Base-by-base conservation (phyloP, 2,329 filamentous ascomycete species). In the Penicillium sp. region DNA sequence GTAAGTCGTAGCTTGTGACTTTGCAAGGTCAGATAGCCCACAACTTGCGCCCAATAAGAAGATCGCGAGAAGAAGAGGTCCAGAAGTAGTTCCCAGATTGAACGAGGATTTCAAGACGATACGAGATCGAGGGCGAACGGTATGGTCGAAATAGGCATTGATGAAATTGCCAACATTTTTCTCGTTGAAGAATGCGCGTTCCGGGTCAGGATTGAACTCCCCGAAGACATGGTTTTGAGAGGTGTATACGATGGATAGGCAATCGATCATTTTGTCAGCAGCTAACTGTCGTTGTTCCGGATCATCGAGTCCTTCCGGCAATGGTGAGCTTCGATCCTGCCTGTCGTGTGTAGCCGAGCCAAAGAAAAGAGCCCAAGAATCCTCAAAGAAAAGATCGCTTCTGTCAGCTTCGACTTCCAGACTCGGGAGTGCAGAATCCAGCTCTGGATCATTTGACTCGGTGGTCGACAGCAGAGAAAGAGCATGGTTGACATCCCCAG, bases 51-150 rank as follows among this genome's bases (percentile, higher is more conserved):
- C 59, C 49, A 60, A 55, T 5, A 56, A 2, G 13, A 60, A 37
- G 3, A 58, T 53, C 6, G 49, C 24, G 7, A 60, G 24, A 7
- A 62, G 48, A 13, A 60, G 44, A 0, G 46, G 50, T 1, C 46
- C 19, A 7, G 57, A 59, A 1, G 27, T 43, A 5, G 27, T 48
- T 16, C 48, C 45, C 7, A 62, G 54, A 22, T 54, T 24, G 43
- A 62, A 62, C 9, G 39, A 22, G 7, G 57, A 56, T 47, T 58
- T 62, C 21, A 60, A 41, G 19, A 60, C 55, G 22, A 62, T 56
- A 27, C 59, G 57, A 37, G 57, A 62, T 26, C 59, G 57, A n/a
- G 59, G 59, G 3, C 59, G 55, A 22, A 62, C 59, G 1, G 57
- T 62, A 9, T 48, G 22, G 10, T 62, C 59, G 16, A 62, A 62